Evolutionary conservation across 2,329 filamentous ascomycete genomes (phyloP), one percentile per base, ranked within the genome.

Genomic region (Acrodontium crateriforme): DNA sequence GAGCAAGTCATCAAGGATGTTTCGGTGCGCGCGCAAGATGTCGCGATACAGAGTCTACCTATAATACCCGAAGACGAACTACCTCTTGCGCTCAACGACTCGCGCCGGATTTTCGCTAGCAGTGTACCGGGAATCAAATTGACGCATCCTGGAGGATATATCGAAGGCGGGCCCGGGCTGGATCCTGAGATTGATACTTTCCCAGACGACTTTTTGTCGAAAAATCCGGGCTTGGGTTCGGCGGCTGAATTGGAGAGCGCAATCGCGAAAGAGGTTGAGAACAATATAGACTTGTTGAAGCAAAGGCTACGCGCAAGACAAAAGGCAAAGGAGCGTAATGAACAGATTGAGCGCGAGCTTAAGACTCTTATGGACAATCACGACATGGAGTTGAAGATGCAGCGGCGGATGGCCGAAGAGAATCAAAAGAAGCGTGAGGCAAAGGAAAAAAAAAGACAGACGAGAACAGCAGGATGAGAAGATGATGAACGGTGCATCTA

Each of bases 161-260:
- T 61, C 16, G 59, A 62, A 24, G 61, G 61, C n/a, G 61, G 61
- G 1, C 58, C 58, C 1, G 57, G 57, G 1, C 52, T 59, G 1
- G 46, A 52, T 8, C 49, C 55, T 4, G 49, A 53, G 1, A 41
- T 52, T 30, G 42, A 49, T 31, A 49, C 39, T 1, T 62, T 58
- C 37, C 51, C 55, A 3, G 44, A 53, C 22, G 43, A 53, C 24
- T 62, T 62, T 29, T 50, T 62, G 3, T 28, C 36, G 14, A 47
- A 54, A 28, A 42, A 58, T 29, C 23, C 37, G 5, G 40, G 44
- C 3, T 47, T 60, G 13, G 40, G 45, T 16, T 51, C 52, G 29
- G 39, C 41, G 8, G 49, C 45, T 11, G 51, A 54, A 17, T 31
- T 63, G 31, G 44, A 51, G 30, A 30, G 42, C 2, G 50, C 47